Evolutionary conservation across 2,329 filamentous ascomycete genomes (phyloP), one percentile per base, ranked within the genome.

Genomic region (Penicillium sp.): DNA sequence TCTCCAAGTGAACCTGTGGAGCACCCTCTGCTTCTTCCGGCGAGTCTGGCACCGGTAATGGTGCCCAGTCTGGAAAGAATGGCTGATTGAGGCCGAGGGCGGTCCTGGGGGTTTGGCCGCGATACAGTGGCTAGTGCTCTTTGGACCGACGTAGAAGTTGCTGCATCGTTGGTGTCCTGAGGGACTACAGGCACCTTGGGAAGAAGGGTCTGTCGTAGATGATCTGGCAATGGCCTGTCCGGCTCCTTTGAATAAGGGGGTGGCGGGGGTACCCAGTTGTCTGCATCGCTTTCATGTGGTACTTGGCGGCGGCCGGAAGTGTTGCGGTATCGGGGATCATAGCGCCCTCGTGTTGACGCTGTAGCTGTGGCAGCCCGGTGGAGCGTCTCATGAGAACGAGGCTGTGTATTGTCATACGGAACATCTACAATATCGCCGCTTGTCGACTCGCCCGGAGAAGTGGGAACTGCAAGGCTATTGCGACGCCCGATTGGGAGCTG

Each of bases 211-310:
- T 63, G 59, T 55, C 58, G 61, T 9, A 73, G 53, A 49, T 68
- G 59, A 10, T 70, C 68, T n/a, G 70, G 70, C 6, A 73, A 60
- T n/a, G 68, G 66, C 29, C 43, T 58, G 24, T 67, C 66, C 12
- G 69, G 55, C 18, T 72, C 64, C 7, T 60, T 66, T 20, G 62
- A 66, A 52, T 95, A 95, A 1, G 88, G 88, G 3, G 89, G 89
- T 7, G 89, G 89, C 4, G 89, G 89, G 4, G 88, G 87, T 4
- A 90, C 86, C 89, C 89, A 95, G 60, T 91, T 89, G 61, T 93
- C 89, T 3, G 88, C 88, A 65, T 93, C 88, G 55, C 88, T 92
- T 68, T 93, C 88, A 66, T 93, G 88, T 3, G 88, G 88, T 58
- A 89, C 79, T 61, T 91, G 86, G 37, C 81, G 76, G 6, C 52